phyloP scores from a whole-genome alignment of 1,284 basidiomycete genomes.

The Ceratobasidium theobromae region DNA sequence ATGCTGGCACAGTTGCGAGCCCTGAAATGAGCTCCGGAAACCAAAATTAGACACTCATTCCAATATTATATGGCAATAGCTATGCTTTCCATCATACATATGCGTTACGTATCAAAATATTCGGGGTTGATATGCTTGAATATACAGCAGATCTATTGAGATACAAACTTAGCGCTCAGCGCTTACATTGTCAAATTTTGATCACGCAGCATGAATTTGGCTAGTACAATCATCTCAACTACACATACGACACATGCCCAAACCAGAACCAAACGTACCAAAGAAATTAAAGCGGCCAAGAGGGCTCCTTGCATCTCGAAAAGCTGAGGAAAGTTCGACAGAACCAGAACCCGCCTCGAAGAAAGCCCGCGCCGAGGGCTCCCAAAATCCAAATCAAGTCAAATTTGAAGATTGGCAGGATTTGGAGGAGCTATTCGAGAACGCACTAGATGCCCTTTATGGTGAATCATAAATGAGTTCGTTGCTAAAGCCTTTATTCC shows the following conservation, averaged over 20 bases:
- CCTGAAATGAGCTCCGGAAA: neutral
- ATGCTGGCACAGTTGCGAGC: neutral
- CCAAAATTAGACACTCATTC: neutral
- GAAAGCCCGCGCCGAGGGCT: neutral
- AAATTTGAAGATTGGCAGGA: conserved; percentile 62
- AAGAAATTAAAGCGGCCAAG: conserved; percentile 19
- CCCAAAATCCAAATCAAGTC: conserved; percentile 15
- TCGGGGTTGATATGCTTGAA: too few species aligned
- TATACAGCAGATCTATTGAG: too few species aligned
- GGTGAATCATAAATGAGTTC: conserved; percentile 46
- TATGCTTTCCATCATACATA: neutral
- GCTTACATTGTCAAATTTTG: conserved; percentile 24
- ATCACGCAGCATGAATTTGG: too few species aligned
- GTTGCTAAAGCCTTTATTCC: neutral
- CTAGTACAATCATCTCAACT: neutral
- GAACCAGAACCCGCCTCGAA: neutral
- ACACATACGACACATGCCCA: neutral
- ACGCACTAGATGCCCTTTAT: conserved; percentile 59
- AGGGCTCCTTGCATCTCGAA: conserved; percentile 15
- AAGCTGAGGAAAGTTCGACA: neutral
- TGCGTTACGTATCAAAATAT: neutral
- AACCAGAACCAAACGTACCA: neutral
- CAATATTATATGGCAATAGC: too few species aligned
- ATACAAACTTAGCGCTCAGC: too few species aligned
- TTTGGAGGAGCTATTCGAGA: conserved; percentile 60